Evolutionary conservation across 352 stramenopile species (phyloP), one percentile per base, ranked within the genome.

Genomic region (Phytophthora gonapodyides): DNA sequence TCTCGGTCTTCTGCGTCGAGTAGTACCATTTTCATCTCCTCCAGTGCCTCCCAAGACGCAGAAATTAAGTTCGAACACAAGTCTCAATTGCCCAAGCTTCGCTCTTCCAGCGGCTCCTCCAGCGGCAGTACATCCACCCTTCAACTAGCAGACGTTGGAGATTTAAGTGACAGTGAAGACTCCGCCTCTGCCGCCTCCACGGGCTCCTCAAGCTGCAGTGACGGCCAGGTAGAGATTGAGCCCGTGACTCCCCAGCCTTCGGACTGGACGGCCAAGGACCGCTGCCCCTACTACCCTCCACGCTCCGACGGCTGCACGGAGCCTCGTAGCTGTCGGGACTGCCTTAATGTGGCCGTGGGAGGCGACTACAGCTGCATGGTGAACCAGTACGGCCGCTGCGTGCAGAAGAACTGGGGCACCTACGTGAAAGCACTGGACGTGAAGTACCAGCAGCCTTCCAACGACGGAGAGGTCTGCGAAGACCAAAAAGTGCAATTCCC

Each of bases 311-410:
- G 67, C 40, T 85, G 61, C 55, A 77, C 44, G 21, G 60, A 84
- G 35, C 75, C 80, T 11, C 71, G 80, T 9, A 71, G 65, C 2
- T 91, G 82, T 67, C 61, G 67, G 50, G 80, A 89, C 68, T 91
- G 82, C 59, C 69, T 92, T 10, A 87, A 87, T 46, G 53, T 67
- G 37, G 54, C 73, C 59, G 41, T 83, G n/a, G 61, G 48, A 21
- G 49, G 55, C 19, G 64, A 65, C 27, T 60, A 73, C 35, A 73
- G 64, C 19, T 80, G 71, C 55, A 76, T 77, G 64, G 57, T 77
- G 44, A 77, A 77, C 61, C 58, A 77, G 42, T 75, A 73, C 46
- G 71, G 64, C 11, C 71, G 69, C 17, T 80, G 71, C 49, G 57
- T 75, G n/a, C 54, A 62, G n/a, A 87, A 84, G 64, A 63, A 12